A percentile compares a stretch with the other conserved stretches of the same genome.
Evolutionary conservation across 164 flowering plant species (phyloP).

Genomic region (Nelumbo lutea): DNA sequence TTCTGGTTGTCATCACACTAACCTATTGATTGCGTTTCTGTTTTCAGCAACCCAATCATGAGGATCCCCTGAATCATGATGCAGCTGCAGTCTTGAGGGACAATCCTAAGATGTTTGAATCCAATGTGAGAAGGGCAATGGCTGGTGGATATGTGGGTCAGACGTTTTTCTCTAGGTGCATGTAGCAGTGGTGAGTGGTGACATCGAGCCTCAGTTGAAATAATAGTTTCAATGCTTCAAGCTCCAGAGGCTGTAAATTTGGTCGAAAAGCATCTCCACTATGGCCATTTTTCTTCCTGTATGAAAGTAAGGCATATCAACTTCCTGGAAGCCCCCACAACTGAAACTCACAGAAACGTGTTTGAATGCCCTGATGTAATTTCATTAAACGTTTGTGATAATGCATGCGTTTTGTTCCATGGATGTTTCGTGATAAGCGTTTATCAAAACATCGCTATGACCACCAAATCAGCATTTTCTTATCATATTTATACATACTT

Average conservation of each 20-base stretch:
- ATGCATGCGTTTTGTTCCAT: not conserved
- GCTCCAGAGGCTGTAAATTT: conserved; percentile 15
- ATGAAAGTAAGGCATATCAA: not conserved
- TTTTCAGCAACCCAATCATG: conserved; percentile 64
- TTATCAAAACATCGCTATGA: no score
- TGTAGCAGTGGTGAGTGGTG: conserved; percentile 19
- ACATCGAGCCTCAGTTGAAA: not conserved
- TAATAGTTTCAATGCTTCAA: not conserved
- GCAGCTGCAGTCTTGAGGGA: conserved; percentile 77
- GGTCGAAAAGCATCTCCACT: conserved; percentile 2
- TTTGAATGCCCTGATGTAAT: not conserved
- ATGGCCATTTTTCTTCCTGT: conserved; percentile 4
- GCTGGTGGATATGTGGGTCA: conserved; percentile 69
- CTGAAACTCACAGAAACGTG: not conserved
- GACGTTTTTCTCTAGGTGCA: conserved; percentile 50
- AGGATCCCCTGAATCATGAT: conserved; percentile 77
- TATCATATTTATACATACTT: no score
- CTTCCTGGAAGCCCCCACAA: not conserved
- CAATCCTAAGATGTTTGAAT: conserved; percentile 59
- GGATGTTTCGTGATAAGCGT: no score
- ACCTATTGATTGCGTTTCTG: conserved; percentile 1
- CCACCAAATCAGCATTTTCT: no score
- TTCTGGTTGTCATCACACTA: not conserved
- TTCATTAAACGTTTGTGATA: not conserved
- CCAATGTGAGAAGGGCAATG: conserved; percentile 73